These are phyloP conservation scores for Russula ochroleuca DNA, from an alignment of 768 basidiomycete species.

Conservation along the genomic window DNA sequence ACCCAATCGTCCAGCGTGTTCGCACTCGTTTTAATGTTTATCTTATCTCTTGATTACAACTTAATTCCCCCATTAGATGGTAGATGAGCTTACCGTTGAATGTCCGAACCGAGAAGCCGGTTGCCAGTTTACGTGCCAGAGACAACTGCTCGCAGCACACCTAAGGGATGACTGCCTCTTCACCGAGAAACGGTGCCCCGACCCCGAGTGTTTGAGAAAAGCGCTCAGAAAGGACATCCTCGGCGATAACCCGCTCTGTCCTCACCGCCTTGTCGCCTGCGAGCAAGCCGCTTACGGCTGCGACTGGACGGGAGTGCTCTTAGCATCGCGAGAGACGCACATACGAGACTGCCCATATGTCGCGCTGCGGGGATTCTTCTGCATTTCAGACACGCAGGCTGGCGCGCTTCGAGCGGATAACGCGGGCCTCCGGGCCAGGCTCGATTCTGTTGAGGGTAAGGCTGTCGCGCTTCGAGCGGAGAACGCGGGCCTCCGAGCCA, in stretches of 20 bases:
- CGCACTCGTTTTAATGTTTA: constrained; percentile 31
- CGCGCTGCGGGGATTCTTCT: constrained; percentile 56
- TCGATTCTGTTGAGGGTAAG: constrained; percentile 50
- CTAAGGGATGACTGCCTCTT: constrained; percentile 58
- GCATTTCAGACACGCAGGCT: constrained; percentile 36
- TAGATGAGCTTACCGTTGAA: constrained; percentile 75
- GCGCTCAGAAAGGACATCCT: constrained; percentile 44
- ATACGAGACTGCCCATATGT: constrained; percentile 51
- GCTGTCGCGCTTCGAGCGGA: constrained; percentile 51
- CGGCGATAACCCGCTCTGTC: constrained; percentile 30
- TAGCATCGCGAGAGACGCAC: constrained; percentile 38
- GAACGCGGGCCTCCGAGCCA: constrained; percentile 57
- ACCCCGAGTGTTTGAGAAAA: constrained; percentile 42
- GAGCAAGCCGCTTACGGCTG: constrained; percentile 50
- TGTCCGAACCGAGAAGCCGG: constrained; percentile 59
- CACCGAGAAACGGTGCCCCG: constrained; percentile 49
- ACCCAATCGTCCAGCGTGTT: constrained; percentile 72
- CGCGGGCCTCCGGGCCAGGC: constrained; percentile 50
- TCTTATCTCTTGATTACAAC: background rate
- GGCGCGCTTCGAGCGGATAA: constrained; percentile 59
- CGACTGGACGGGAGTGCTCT: constrained; percentile 47
- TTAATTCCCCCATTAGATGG: constrained; percentile 47
- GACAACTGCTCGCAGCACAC: constrained; percentile 62
- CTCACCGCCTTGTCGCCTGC: constrained; percentile 43
- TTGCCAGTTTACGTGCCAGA: constrained; percentile 59